Percentiles rank a stretch among this genome's conserved stretches.
Conservation (phyloP, 129 eudicot species). For the Daucus carota region DNA sequence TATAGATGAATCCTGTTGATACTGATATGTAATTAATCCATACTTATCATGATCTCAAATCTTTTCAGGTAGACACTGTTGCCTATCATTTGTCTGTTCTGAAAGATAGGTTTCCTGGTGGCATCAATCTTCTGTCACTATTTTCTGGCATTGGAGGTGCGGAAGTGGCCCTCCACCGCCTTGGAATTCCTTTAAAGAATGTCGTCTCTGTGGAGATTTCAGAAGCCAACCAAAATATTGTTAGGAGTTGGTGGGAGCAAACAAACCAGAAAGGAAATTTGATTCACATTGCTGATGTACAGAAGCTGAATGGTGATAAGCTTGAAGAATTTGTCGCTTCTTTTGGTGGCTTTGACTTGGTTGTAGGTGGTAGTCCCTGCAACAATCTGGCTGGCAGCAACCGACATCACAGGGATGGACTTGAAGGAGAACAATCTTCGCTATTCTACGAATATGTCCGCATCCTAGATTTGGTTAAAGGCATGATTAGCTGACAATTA, state of each 20-base stretch:
- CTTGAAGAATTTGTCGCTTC: conserved; percentile 31
- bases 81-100: too few species aligned
- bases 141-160: conserved; percentile 92
- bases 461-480: conserved; percentile 50
- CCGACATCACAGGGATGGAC: conserved; percentile 81
- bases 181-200: conserved; percentile 52
- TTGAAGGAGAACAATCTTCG: conserved; percentile 71
- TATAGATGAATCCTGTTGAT: conserved; percentile 65
- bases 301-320: conserved; percentile 30
- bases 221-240: conserved; percentile 55
- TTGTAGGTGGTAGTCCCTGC: conserved; percentile 87
- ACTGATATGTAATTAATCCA: too few species aligned
- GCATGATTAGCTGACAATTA: conserved; percentile 34
- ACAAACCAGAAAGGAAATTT: conserved; percentile 66
- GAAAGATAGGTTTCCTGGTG: conserved; percentile 27
- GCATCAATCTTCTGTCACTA: conserved; percentile 66
- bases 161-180: conserved; percentile 78
- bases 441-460: conserved; percentile 70
- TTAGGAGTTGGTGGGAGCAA: conserved; percentile 92
- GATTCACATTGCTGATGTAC: conserved; percentile 55
- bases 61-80: too few species aligned
- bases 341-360: conserved; percentile 61
- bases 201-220: conserved; percentile 79
- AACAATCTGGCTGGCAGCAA: conserved; percentile 90
- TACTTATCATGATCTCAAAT: too few species aligned